Base-by-base conservation (phyloP, 1,284 basidiomycete species). In the Pyrrhoderma noxium region DNA sequence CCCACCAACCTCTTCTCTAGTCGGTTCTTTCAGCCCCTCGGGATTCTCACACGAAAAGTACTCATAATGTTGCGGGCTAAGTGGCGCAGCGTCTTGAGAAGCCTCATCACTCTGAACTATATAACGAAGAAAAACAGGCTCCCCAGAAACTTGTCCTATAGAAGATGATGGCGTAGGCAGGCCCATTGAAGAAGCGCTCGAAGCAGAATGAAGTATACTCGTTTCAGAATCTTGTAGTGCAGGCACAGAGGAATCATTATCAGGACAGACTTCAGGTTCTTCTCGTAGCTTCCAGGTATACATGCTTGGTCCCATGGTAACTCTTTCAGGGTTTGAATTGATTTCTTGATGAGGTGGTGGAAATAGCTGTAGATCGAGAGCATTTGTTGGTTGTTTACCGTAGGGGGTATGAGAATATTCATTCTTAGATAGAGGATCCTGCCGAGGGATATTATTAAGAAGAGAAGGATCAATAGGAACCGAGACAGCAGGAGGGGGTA, bases 381-480 rank as follows among this genome's bases (percentile, higher is more conserved):
- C 46, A 47, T 47, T 47, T n/a, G 11, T 21, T n/a, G 14, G 23
- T 18, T 25, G 47, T 19, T 13, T 36, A 31, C 5, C 27, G 11
- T 31, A 31, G 5, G 27, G 11, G 5, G 5, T 11, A 31, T 11
- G 27, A 31, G 27, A 31, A 11, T 31, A 31, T 5, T 31, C 27
- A 31, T 31, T 5, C 11, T 11, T 31, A 11, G 11, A 4, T 3
- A 14, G 8, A 16, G 19, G 19, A 11, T 31, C 27, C 27, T 31
- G 27, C 11, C 11, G 27, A 5, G 27, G 27, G 27, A 31, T 11
- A 11, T 31, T 31, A 23, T 13, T 8, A 23, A 51, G 43, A 19
- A 53, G 52, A 3, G 40, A 8, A 18, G 52, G 52, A 27, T 53
- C 52, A n/a, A 53, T 53, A 45, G 52, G 52, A 14, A 48, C 44